Evolutionary conservation across 1,284 basidiomycete species (phyloP).

Genomic region (Ceratobasidium sp.): DNA sequence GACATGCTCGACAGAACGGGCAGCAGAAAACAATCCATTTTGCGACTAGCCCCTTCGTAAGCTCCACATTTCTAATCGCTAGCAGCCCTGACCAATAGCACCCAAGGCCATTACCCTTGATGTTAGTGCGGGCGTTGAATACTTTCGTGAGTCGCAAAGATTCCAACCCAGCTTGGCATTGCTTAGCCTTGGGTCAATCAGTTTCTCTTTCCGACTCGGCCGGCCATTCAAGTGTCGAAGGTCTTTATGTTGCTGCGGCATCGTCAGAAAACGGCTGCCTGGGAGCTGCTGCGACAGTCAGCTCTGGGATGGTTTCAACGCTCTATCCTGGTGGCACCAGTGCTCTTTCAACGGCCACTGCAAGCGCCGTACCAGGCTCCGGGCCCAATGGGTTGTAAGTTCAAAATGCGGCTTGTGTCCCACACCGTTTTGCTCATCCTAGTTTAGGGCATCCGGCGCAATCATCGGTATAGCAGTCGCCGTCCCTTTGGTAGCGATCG

Average conservation of each 20-base stretch:
- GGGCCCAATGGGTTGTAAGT: background rate
- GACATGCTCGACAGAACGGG: background rate
- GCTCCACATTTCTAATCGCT: background rate
- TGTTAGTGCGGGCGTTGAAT: conserved; percentile 14
- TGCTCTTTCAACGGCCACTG: background rate
- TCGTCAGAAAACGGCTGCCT: conserved; percentile 25
- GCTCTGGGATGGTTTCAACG: conserved; percentile 21
- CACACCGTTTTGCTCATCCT: background rate
- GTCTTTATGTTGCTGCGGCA: conserved; percentile 1
- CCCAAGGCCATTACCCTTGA: background rate
- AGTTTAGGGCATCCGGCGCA: conserved; percentile 3
- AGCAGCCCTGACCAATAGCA: background rate
- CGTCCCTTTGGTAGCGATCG: background rate
- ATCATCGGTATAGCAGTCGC: conserved; percentile 18
- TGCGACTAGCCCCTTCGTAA: conserved; percentile 22
- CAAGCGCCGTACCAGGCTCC: background rate
- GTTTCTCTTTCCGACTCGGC: conserved; percentile 21
- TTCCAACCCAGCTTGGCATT: background rate
- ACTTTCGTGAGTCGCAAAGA: conserved; percentile 2
- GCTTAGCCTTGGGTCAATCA: background rate
- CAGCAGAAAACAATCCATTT: conserved; percentile 33
- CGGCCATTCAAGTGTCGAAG: conserved; percentile 5
- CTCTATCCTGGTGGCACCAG: conserved; percentile 28
- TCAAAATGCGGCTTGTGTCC: background rate
- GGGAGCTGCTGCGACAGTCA: conserved; percentile 22